Evolutionary conservation across 805 yeast species (phyloP).

Genomic region (Vanderwaltozyma polyspora): DNA sequence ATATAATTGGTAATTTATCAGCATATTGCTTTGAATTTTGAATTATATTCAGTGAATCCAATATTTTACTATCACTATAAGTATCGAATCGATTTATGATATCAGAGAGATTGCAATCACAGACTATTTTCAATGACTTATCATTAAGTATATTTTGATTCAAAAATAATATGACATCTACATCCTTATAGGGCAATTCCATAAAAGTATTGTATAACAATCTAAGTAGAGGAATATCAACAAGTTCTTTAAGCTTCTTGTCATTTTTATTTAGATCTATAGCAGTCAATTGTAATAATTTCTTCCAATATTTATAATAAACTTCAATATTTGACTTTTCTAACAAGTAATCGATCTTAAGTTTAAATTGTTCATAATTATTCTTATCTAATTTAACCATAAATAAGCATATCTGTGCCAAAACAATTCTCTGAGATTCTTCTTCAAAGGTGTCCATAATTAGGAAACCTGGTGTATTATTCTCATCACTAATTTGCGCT

Average conservation of each 20-base stretch:
- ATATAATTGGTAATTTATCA: too few relatives aligned
- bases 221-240: background rate
- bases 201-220: background rate
- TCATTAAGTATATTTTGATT: background rate
- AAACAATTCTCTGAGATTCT: too few relatives aligned
- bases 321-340: slow-evolving; percentile 14
- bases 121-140: background rate
- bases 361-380: slow-evolving; percentile 4
- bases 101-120: background rate
- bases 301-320: slow-evolving; percentile 21
- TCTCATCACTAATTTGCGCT: too few relatives aligned
- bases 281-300: slow-evolving; percentile 5
- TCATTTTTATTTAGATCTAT: background rate
- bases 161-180: background rate
- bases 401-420: too few relatives aligned
- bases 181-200: background rate
- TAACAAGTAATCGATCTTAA: slow-evolving; percentile 13
- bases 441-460: too few relatives aligned
- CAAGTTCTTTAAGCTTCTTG: background rate
- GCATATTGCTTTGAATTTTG: background rate
- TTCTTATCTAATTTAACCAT: background rate
- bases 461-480: too few relatives aligned
- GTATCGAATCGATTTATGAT: background rate
- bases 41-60: background rate
- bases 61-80: background rate